These are phyloP conservation scores for Craspedostauros australis DNA, from an alignment of 108 stramenopile species.

Conservation along the genomic window DNA sequence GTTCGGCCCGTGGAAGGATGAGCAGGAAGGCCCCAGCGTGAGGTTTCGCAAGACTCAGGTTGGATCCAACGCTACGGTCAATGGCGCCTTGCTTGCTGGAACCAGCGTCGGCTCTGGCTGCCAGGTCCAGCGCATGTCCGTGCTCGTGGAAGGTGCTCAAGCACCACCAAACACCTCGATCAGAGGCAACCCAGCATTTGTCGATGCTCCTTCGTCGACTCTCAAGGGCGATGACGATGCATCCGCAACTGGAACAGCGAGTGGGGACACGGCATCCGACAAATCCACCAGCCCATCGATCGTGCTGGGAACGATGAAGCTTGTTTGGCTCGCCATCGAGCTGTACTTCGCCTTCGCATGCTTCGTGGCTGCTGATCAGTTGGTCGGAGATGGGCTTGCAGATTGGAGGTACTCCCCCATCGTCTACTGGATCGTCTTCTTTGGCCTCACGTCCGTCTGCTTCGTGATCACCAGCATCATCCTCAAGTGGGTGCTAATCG, in stretches of 20 bases:
- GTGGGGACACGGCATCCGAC: background rate
- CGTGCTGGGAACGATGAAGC: background rate
- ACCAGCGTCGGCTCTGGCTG: background rate
- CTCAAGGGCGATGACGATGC: too few species aligned
- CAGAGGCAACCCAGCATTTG: slow-evolving; percentile 2
- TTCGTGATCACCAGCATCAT: background rate
- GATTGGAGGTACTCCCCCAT: slow-evolving; percentile 3
- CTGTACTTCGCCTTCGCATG: background rate
- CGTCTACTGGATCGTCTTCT: background rate
- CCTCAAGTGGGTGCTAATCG: slow-evolving; percentile 5
- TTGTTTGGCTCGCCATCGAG: slow-evolving; percentile 5
- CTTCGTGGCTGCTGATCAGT: background rate
- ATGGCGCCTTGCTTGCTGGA: background rate
- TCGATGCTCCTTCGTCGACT: too few species aligned
- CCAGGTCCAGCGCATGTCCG: background rate
- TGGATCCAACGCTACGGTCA: background rate
- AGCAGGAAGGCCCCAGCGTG: background rate
- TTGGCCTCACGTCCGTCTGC: background rate
- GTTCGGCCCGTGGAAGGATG: slow-evolving; percentile 1
- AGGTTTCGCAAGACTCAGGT: background rate
- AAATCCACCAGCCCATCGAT: background rate
- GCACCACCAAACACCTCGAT: background rate
- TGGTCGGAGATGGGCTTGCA: background rate
- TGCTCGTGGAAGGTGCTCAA: slow-evolving; percentile 1
- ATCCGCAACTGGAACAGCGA: background rate